These are phyloP conservation scores for Podaxis sp. DNA, from an alignment of 768 basidiomycete genomes.

Conservation along the genomic window DNA sequence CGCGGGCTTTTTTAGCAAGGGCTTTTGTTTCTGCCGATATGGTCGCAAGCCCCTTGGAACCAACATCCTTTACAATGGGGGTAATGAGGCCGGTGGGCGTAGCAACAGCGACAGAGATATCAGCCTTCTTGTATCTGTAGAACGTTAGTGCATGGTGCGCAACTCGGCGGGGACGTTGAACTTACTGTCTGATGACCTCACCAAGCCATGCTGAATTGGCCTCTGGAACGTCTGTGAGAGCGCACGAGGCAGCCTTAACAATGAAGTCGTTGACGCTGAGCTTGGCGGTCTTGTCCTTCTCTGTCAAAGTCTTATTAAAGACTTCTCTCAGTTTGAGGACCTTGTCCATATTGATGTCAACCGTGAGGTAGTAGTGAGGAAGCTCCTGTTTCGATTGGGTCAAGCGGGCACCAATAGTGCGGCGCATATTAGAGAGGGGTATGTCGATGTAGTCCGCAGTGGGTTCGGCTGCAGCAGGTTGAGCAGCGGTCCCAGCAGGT, in stretches of 20 bases:
- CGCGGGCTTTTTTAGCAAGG: conserved; percentile 93
- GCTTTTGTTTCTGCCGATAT: conserved; percentile 93
- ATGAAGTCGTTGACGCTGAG: conserved; percentile 98
- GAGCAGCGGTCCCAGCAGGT: conserved; percentile 43
- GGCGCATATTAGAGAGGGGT: conserved; percentile 93
- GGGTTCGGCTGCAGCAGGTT: conserved; percentile 49
- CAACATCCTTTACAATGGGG: conserved; percentile 93
- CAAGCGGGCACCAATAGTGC: conserved; percentile 87
- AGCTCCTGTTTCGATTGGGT: conserved; percentile 90
- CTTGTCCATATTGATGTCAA: conserved; percentile 96
- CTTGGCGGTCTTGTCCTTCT: conserved; percentile 89
- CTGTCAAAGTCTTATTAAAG: conserved; percentile 86
- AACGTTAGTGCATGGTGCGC: conserved; percentile 7
- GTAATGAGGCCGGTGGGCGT: conserved; percentile 96
- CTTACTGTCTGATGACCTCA: conserved; percentile 92
- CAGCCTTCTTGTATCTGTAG: conserved; percentile 88
- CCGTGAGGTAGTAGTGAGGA: conserved; percentile 97
- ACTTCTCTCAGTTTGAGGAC: conserved; percentile 91
- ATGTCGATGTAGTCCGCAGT: conserved; percentile 80
- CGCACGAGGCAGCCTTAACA: conserved; percentile 90
- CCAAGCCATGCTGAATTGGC: conserved; percentile 98
- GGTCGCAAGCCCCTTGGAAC: conserved; percentile 86
- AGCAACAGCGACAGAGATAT: conserved; percentile 96
- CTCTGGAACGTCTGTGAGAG: conserved; percentile 93
- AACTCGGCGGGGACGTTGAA: conserved; percentile 15